Base-by-base conservation (phyloP, 1,139 yeast species). In the Pichia sp. region DNA sequence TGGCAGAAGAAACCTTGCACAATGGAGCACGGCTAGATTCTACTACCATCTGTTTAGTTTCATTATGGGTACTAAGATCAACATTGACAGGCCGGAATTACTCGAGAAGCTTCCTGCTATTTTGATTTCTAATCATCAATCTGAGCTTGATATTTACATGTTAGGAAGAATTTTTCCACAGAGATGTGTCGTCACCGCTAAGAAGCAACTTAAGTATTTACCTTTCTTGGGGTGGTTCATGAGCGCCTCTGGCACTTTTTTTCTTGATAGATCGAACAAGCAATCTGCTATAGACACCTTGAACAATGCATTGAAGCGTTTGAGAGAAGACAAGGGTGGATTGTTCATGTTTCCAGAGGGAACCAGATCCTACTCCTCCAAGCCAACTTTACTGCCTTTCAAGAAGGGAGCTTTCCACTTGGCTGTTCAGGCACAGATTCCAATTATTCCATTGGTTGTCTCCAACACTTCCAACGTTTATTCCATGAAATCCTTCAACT, bases 181-280 rank as follows among this genome's bases (percentile, higher is more conserved):
- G 28, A 87, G 86, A 34, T 86, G 88, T 62, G 81, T 93, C 8
- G 96, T 93, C 32, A 91, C 98, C 2, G 93, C 96, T 27, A 91
- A 91, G 61, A 78, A 75, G 56, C 80, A 85, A 6, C 69, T 91
- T 52, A 78, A 83, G 52, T 86, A 74, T 54, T 67, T 85, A 32
- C 99, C 99, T n/a, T 73, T 93, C 52, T 67, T 91, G 49, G 99
- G 99, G 9, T 88, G 96, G 97, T 91, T 87, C 62, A 80, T 91
- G 98, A 56, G 76, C 19, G 70, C 87, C 16, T 79, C 94, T 45
- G 96, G 96, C 11, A 81, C 97, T 2, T 81, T 88, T 52, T 91
- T 91, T 61, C 68, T 91, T 43, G 95, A 91, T 57, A 76, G 99
- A 55, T 65, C 76, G n/a, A 79, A 77, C 56, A 75, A 86, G 40